Conservation (phyloP, 2,329 filamentous ascomycete species). For the Hypoxylon sp. region DNA sequence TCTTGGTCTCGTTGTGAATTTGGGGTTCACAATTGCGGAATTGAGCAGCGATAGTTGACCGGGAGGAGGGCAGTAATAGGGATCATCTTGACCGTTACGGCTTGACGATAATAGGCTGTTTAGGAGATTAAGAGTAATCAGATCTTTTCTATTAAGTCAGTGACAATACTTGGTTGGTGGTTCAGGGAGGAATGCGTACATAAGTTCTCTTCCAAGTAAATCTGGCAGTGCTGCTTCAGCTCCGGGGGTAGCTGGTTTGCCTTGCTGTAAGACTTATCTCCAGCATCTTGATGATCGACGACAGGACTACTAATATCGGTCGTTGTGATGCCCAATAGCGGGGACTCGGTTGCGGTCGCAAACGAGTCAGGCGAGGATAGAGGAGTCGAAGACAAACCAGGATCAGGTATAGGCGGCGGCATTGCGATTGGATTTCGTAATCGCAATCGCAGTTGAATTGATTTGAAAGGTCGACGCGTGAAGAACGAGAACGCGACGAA, state of each 20-base stretch:
- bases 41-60: conserved; percentile 81
- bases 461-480: conserved; percentile 34
- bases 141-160: conserved; percentile 25
- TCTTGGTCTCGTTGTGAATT: conserved; percentile 78
- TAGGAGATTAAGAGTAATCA: conserved; percentile 68
- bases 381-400: conserved; percentile 30
- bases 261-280: conserved; percentile 60
- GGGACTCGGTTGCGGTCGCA: conserved; percentile 43
- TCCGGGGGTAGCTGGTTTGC: conserved; percentile 70
- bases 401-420: conserved; percentile 20
- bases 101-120: conserved; percentile 71
- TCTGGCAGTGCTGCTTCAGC: conserved; percentile 73
- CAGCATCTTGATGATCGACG: conserved; percentile 14
- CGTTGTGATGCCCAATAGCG: conserved; percentile 28
- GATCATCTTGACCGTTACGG: conserved; percentile 41
- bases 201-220: conserved; percentile 80
- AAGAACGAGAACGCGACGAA: conserved; percentile 36
- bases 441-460: conserved; percentile 7
- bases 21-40: conserved; percentile 85
- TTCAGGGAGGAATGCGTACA: conserved; percentile 58
- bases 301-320: conserved; percentile 43
- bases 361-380: conserved; percentile 44
- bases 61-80: conserved; percentile 74
- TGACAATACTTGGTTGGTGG: conserved; percentile 15
- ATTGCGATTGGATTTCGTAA: conserved; percentile 31